These are phyloP conservation scores for Sophora flavescens DNA, from an alignment of 306 rosid species.

Conservation along the genomic window DNA sequence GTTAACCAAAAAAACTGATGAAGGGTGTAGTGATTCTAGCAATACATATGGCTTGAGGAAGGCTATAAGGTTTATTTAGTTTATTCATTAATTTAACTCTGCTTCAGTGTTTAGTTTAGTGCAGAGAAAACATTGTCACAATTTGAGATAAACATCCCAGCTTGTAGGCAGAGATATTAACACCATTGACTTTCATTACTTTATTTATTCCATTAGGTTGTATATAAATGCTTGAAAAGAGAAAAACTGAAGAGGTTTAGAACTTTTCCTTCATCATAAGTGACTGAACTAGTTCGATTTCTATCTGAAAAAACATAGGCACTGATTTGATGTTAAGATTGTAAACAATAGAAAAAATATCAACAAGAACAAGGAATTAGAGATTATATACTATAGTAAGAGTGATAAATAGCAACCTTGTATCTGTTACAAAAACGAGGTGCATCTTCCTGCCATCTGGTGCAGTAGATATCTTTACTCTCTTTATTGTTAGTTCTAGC, in stretches of 20 bases:
- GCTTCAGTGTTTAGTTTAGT: too few species aligned
- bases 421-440: constrained; percentile 68
- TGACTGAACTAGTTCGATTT: not conserved
- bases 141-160: not conserved
- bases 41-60: too few species aligned
- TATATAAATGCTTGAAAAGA: not conserved
- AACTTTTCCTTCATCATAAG: not conserved
- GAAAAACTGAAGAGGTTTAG: not conserved
- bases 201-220: not conserved
- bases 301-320: too few species aligned
- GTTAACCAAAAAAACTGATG: too few species aligned
- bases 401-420: constrained; percentile 54
- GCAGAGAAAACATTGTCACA: too few species aligned
- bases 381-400: not conserved
- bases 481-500: too few species aligned
- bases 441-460: constrained; percentile 73
- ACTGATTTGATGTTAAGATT: too few species aligned
- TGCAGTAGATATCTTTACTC: constrained; percentile 69
- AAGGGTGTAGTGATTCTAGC: too few species aligned
- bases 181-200: not conserved
- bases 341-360: too few species aligned
- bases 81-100: too few species aligned
- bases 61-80: too few species aligned
- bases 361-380: not conserved
- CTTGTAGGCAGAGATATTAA: too few species aligned